Evolutionary conservation across 2,329 filamentous ascomycete genomes (phyloP), one percentile per base, ranked within the genome.

Genomic region (Sporothrix brunneoviolacea): DNA sequence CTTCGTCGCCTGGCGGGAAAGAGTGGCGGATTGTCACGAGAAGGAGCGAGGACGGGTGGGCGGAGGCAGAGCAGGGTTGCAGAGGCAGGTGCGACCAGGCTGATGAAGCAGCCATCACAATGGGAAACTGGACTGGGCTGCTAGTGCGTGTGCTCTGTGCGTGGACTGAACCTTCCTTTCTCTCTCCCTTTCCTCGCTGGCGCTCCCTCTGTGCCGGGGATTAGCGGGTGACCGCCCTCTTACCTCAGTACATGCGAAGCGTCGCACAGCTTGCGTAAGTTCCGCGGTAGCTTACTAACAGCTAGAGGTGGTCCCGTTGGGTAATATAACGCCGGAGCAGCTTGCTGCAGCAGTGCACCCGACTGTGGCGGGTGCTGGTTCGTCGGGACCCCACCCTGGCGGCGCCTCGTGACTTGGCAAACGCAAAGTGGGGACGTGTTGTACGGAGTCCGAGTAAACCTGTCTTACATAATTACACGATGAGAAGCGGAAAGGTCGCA

Each of bases 61-160:
- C 16, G 35, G 33, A 24, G 44, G 33, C 10, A 28, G 24, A 28
- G 24, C 24, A 28, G 15, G 33, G 33, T 36, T 36, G 33, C 4
- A 38, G 44, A 38, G 24, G 44, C 44, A 47, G 44, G 44, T 32
- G 44, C 44, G 44, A 47, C 44, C 44, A 47, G 44, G 44, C 44
- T 47, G 44, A 47, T 47, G 44, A 47, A 47, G 35, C 44, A 30
- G 16, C 36, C 21, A 9, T 33, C 21, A n/a, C 36, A 30, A 45
- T 35, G 36, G 42, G 39, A 41, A 19, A 44, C 41, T 32, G 41
- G 12, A 28, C 33, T 28, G 27, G 21, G 43, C 43, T 45, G 42
- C 32, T 47, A 32, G 35, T 21, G 22, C 35, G 15, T n/a, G 18
- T 27, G 19, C 32, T 45, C 19, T 12, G 10, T 3, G 18, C 32